These are phyloP conservation scores for Cystobasidium slooffiae DNA, from an alignment of 1,284 basidiomycete species.

Conservation along the genomic window DNA sequence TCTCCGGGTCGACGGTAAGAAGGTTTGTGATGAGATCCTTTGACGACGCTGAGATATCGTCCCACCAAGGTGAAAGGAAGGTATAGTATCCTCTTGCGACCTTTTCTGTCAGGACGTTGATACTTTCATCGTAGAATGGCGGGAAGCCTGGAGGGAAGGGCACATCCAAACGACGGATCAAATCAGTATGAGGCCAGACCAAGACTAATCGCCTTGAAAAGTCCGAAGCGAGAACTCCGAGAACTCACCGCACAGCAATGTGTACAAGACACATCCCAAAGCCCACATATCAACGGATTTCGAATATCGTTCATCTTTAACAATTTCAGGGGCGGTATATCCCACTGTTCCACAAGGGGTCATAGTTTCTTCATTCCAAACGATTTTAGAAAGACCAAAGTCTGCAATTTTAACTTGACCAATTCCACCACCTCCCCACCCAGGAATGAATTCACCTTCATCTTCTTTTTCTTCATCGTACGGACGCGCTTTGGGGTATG, in stretches of 20 bases:
- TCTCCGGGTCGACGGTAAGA: constrained; percentile 91
- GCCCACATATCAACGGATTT: constrained; percentile 99
- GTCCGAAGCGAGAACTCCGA: constrained; percentile 53
- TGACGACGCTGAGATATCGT: constrained; percentile 83
- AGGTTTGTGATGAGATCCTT: constrained; percentile 96
- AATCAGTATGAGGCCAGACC: background rate
- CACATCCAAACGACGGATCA: too few relatives aligned
- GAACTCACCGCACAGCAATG: constrained; percentile 96
- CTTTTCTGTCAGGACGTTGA: constrained; percentile 97
- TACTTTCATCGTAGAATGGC: constrained; percentile 98
- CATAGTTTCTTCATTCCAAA: constrained; percentile 99
- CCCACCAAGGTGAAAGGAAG: constrained; percentile 99
- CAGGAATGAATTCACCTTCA: constrained; percentile 91
- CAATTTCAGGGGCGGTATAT: constrained; percentile 99
- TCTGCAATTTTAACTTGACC: constrained; percentile 98
- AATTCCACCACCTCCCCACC: constrained; percentile 93
- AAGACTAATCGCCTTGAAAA: constrained; percentile 11
- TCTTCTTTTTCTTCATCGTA: constrained; percentile 99
- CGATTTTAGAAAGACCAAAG: constrained; percentile 96
- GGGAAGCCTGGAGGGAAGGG: constrained; percentile 43
- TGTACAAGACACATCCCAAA: constrained; percentile 96
- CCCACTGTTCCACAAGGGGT: constrained; percentile 99
- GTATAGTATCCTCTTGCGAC: constrained; percentile 97
- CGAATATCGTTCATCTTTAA: constrained; percentile 97
- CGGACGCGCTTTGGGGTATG: constrained; percentile 73